phyloP scores from a whole-genome alignment of 1,284 basidiomycete genomes.

The Naganishia albida region DNA sequence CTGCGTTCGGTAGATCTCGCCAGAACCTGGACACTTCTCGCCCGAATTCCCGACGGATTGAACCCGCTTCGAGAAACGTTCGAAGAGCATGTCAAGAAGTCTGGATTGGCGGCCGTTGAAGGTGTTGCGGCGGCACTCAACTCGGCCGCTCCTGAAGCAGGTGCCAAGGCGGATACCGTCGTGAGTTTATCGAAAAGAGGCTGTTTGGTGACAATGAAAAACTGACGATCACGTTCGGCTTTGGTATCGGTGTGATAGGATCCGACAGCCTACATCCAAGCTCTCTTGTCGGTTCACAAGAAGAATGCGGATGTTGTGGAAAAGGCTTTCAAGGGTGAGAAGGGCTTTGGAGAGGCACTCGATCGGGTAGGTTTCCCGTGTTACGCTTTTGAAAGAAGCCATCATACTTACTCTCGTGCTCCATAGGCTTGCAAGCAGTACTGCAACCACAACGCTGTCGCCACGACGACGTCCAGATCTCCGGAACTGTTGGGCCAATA shows the following conservation, averaged over 20 bases:
- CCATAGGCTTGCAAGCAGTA: constrained; percentile 89
- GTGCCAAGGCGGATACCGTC: constrained; percentile 9
- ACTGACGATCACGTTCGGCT: background rate
- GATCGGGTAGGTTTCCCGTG: constrained; percentile 56
- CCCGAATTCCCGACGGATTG: constrained; percentile 84
- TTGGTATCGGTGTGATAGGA: constrained; percentile 46
- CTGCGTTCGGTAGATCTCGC: constrained; percentile 67
- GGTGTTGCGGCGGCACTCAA: constrained; percentile 59
- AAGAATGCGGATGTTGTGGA: constrained; percentile 90
- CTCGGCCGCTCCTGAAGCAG: constrained; percentile 59
- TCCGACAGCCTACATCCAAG: constrained; percentile 92
- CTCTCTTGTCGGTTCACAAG: constrained; percentile 83
- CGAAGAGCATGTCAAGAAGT: constrained; percentile 89
- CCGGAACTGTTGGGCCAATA: constrained; percentile 95
- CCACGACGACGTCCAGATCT: constrained; percentile 82
- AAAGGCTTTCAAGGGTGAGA: constrained; percentile 88
- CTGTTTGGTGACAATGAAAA: background rate
- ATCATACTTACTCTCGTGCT: background rate
- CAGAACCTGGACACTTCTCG: constrained; percentile 90
- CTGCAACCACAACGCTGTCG: constrained; percentile 91
- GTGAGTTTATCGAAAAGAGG: background rate
- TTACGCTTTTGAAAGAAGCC: constrained; percentile 1
- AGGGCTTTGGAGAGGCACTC: constrained; percentile 90
- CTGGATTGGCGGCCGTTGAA: constrained; percentile 79
- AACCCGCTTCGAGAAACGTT: constrained; percentile 91